Base-by-base conservation (phyloP, 768 basidiomycete genomes). In the Collybiopsis confluens region DNA sequence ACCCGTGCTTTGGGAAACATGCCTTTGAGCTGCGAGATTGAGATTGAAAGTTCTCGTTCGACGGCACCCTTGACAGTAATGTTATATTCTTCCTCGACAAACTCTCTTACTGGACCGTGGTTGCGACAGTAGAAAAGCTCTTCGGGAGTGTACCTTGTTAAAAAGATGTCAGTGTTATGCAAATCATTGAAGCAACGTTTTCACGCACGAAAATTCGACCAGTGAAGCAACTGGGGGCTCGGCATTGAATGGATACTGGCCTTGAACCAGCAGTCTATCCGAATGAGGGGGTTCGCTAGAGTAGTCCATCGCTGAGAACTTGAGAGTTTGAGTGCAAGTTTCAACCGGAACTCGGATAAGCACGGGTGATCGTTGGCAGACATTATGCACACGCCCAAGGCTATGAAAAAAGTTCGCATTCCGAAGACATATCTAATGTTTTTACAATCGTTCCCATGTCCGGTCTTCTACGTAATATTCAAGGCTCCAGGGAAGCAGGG, bases 401-500 rank as follows among this genome's bases (percentile, higher is more conserved):
- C n/a, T n/a, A n/a, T n/a, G n/a, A n/a, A 48, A 36, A 21, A 20
- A 8, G 35, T 23, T 46, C 37, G 47, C 26, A 52, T 52, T 52
- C 26, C 50, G 38, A 38, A 36, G 47, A 48, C 18, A 36, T 48
- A 48, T 48, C 47, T 48, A 48, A 23, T 23, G 35, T 23, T 48
- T 28, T 24, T 48, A 48, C 47, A 48, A 20, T 15, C 38, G 18
- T 20, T 37, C 35, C 21, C 37, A 36, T 48, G 33, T 48, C 47
- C 13, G 24, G 47, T 30, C 18, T 47, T 5, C 27, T 47, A 47
- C 18, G 21, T 27, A 55, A 13, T 51, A 15, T 65, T 79, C 73
- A 85, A 57, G 85, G 85, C 66, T 96, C 92, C 63, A 97, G 74
- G 11, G 91, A 92, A 10, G 91, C 90, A 30, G 93, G 91, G 84